Evolutionary conservation across 2,329 filamentous ascomycete species (phyloP).

Genomic region (Fusarium robinianum): DNA sequence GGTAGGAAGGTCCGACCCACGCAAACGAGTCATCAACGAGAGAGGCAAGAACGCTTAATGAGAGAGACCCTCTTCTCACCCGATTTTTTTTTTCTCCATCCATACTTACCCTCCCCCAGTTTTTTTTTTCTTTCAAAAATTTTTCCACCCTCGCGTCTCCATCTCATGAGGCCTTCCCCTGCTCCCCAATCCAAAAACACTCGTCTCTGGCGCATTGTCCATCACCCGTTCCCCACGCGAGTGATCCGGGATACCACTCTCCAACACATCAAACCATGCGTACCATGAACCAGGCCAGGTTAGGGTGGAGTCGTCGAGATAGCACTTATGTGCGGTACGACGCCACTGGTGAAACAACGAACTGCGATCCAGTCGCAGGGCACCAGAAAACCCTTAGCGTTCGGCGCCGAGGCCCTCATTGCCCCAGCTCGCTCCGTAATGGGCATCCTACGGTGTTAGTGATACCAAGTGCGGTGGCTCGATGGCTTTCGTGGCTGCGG

Average conservation of each 20-base stretch:
- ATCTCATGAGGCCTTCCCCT: slow-evolving; percentile 12
- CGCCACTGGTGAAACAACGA: slow-evolving; percentile 16
- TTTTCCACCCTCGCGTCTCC: not conserved
- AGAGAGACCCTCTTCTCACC: slow-evolving; percentile 21
- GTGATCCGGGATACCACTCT: slow-evolving; percentile 17
- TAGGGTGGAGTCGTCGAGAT: slow-evolving; percentile 31
- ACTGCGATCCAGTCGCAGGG: slow-evolving; percentile 18
- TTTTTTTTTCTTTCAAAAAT: slow-evolving; percentile 9
- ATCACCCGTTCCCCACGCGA: slow-evolving; percentile 27
- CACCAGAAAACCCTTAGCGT: slow-evolving; percentile 11
- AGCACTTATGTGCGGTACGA: slow-evolving; percentile 21
- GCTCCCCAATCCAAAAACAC: slow-evolving; percentile 20
- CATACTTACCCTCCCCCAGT: slow-evolving; percentile 14
- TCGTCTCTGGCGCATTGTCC: slow-evolving; percentile 15
- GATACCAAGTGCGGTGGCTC: slow-evolving; percentile 15
- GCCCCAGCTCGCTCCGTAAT: not conserved
- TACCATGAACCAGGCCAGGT: slow-evolving; percentile 27
- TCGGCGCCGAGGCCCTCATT: not conserved
- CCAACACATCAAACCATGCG: slow-evolving; percentile 17
- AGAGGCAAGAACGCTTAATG: slow-evolving; percentile 23
- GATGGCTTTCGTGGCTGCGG: slow-evolving; percentile 11
- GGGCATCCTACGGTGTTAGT: slow-evolving; percentile 15
- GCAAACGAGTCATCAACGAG: too few relatives aligned
- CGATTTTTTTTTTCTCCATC: slow-evolving; percentile 15
- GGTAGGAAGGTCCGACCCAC: slow-evolving; percentile 12